A percentile compares a stretch with the other conserved stretches of the same genome.
Evolutionary conservation across 805 yeast genomes (phyloP).

Genomic region (Zygosaccharomyces bailii): DNA sequence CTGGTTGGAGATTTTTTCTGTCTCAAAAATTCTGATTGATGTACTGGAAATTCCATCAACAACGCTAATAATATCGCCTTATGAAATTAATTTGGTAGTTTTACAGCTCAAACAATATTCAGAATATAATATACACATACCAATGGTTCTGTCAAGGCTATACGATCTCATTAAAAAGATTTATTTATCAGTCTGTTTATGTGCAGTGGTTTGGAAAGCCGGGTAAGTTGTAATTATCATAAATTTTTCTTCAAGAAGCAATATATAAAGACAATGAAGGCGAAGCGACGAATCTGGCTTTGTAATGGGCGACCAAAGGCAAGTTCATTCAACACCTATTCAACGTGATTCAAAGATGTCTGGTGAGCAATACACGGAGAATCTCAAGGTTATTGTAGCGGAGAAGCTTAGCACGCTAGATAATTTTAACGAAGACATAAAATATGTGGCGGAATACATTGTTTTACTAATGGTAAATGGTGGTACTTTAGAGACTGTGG

Average conservation of each 20-base stretch:
- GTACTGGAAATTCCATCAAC: too few relatives aligned
- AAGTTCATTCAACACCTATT: background rate
- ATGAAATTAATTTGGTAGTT: too few relatives aligned
- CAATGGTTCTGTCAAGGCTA: too few relatives aligned
- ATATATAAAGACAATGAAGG: background rate
- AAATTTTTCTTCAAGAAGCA: background rate
- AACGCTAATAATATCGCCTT: too few relatives aligned
- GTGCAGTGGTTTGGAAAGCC: background rate
- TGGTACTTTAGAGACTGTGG: conserved; percentile 57
- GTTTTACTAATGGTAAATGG: conserved; percentile 68
- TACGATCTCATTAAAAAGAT: too few relatives aligned
- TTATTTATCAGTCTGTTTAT: too few relatives aligned
- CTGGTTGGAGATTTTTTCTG: too few relatives aligned
- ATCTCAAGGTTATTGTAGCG: conserved; percentile 43
- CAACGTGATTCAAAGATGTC: conserved; percentile 21
- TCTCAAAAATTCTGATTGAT: too few relatives aligned
- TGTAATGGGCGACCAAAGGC: background rate
- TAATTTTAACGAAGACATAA: conserved; percentile 49
- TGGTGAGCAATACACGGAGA: conserved; percentile 34
- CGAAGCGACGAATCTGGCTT: background rate
- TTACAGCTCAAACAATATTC: too few relatives aligned
- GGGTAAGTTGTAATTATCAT: background rate
- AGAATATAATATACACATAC: too few relatives aligned
- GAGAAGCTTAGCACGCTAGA: conserved; percentile 39
- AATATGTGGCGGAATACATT: conserved; percentile 69